A percentile compares a stretch with the other conserved stretches of the same genome.
Conservation (phyloP, 257 asterid species). For the Lycium ferocissimum region DNA sequence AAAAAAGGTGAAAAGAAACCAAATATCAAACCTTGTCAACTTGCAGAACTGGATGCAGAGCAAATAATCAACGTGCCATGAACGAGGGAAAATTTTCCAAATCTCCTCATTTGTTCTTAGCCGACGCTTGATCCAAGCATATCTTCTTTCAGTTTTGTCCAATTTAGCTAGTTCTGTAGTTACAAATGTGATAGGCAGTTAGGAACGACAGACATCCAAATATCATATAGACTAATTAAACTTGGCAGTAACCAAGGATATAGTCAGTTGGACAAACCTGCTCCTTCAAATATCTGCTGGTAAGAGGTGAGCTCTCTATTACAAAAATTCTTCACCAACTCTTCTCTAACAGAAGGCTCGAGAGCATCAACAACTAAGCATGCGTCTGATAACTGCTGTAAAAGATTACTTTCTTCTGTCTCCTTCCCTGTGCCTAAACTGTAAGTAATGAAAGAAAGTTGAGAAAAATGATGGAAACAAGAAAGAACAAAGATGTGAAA, state of each 20-base stretch:
- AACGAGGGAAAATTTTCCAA: conserved; percentile 90
- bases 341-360: conserved; percentile 99
- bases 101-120: conserved; percentile 93
- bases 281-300: conserved; percentile 98
- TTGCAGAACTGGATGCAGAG: conserved; percentile 99
- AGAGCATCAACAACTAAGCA: conserved; percentile 98
- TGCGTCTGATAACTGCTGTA: conserved; percentile 94
- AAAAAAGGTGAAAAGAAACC: conserved; percentile 22
- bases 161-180: conserved; percentile 81
- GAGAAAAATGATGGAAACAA: conserved; percentile 21
- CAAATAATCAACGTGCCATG: conserved; percentile 93
- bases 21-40: conserved; percentile 78
- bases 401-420: conserved; percentile 81
- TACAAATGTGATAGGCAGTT: conserved; percentile 36
- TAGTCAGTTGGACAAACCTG: conserved; percentile 60
- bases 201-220: conserved; percentile 35
- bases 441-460: conserved; percentile 36
- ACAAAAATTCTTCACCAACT: conserved; percentile 85
- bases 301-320: conserved; percentile 93
- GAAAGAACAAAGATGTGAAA: not conserved
- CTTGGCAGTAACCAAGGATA: not conserved
- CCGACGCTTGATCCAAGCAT: conserved; percentile 97
- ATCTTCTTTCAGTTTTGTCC: conserved; percentile 94
- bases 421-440: conserved; percentile 99
- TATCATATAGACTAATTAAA: conserved; percentile 31